Evolutionary conservation across 306 rosid species (phyloP).

Genomic region (Erythrophleum fordii): DNA sequence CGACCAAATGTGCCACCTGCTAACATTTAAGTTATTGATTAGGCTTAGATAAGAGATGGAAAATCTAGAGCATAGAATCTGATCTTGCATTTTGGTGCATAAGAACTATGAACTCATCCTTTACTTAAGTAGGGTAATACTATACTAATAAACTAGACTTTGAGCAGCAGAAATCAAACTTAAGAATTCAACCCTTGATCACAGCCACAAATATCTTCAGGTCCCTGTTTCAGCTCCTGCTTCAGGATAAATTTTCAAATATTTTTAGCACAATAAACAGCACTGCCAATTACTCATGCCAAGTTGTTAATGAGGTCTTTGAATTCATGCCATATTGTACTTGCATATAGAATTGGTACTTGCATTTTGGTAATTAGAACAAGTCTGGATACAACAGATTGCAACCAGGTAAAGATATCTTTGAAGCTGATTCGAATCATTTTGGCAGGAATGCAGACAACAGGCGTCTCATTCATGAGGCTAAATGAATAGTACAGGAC

Average conservation of each 20-base stretch:
- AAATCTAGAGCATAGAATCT: background rate
- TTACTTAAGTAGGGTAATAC: background rate
- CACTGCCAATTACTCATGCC: background rate
- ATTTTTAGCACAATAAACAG: conserved; percentile 1
- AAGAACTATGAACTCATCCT: background rate
- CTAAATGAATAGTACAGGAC: background rate
- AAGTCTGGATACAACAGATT: background rate
- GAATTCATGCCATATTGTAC: background rate
- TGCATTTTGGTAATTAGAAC: background rate
- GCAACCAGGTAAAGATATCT: background rate
- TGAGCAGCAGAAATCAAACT: background rate
- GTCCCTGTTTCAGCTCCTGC: background rate
- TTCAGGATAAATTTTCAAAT: background rate
- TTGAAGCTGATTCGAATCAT: background rate
- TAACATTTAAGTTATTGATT: conserved; percentile 18
- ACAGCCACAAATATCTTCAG: background rate
- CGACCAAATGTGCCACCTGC: conserved; percentile 74
- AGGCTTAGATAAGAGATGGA: conserved; percentile 18
- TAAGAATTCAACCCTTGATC: background rate
- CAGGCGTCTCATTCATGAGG: background rate
- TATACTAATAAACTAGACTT: background rate
- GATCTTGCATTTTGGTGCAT: background rate
- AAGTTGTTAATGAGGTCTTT: background rate
- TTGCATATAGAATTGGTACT: background rate
- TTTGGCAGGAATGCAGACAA: background rate